Percentiles rank a stretch among this genome's conserved stretches.
Conservation (phyloP, 208 protist genomes). For the Trypanosoma lewisi region DNA sequence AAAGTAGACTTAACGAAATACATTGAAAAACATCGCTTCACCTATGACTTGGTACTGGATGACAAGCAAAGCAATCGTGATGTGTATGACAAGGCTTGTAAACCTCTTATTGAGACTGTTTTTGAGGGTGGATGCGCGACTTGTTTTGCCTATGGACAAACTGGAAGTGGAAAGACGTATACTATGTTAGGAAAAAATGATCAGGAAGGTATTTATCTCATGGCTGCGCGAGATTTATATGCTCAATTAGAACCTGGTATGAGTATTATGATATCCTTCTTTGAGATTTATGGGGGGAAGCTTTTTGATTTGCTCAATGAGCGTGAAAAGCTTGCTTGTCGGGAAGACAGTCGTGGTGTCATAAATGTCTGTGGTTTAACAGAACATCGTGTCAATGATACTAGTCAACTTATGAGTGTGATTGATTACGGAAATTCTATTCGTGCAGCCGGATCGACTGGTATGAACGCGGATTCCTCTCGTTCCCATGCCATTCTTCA, state of each 20-base stretch:
- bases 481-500: slow-evolving; percentile 93
- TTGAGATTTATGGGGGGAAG: slow-evolving; percentile 92
- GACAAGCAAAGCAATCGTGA: slow-evolving; percentile 86
- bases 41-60: slow-evolving; percentile 95
- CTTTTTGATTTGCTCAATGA: slow-evolving; percentile 89
- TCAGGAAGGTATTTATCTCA: slow-evolving; percentile 73
- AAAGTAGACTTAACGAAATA: slow-evolving; percentile 96
- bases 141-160: slow-evolving; percentile 51
- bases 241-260: slow-evolving; percentile 30
- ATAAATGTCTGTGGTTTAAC: slow-evolving; percentile 91
- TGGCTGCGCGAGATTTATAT: slow-evolving; percentile 87
- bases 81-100: slow-evolving; percentile 64
- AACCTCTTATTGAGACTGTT: slow-evolving; percentile 87
- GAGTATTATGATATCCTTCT: slow-evolving; percentile 65
- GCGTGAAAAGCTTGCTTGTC: slow-evolving; percentile 83
- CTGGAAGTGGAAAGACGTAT: slow-evolving; percentile 34
- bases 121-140: slow-evolving; percentile 90
- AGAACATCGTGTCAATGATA: slow-evolving; percentile 49
- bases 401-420: slow-evolving; percentile 61
- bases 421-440: slow-evolving; percentile 71
- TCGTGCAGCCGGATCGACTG: slow-evolving; percentile 60
- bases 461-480: slow-evolving; percentile 50
- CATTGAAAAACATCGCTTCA: slow-evolving; percentile 95
- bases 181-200: slow-evolving; percentile 52
- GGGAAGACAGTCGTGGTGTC: slow-evolving; percentile 92